Conservation (phyloP, 2,329 filamentous ascomycete species). For the Arthrobotrys sinensis region DNA sequence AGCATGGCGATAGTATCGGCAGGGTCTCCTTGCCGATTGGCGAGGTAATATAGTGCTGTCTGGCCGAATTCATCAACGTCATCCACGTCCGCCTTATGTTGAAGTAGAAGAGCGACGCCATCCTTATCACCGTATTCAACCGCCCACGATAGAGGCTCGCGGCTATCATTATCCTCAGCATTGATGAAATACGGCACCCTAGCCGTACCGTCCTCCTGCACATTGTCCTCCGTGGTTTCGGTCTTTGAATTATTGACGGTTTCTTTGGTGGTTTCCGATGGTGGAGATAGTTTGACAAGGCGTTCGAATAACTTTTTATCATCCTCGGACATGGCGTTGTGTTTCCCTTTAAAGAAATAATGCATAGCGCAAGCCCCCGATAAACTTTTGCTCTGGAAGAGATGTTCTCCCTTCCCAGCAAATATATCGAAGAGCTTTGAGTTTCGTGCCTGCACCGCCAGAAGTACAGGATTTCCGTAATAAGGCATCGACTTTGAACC, state of each 20-base stretch:
- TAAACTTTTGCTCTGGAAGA: background rate
- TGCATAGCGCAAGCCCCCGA: slow-evolving; percentile 2
- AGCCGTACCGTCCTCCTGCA: background rate
- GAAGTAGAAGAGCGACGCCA: background rate
- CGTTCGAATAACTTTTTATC: slow-evolving; percentile 4
- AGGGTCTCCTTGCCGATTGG: no score
- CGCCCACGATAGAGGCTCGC: slow-evolving; percentile 19
- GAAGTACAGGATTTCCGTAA: slow-evolving; percentile 16
- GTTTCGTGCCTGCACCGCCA: slow-evolving; percentile 21
- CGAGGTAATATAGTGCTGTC: background rate
- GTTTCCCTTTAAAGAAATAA: slow-evolving; percentile 13
- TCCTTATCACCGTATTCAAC: slow-evolving; percentile 1
- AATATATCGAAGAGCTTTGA: slow-evolving; percentile 15
- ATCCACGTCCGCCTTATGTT: background rate
- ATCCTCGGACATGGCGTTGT: background rate
- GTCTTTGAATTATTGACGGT: background rate
- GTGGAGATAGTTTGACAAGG: background rate
- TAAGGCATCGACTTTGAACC: background rate
- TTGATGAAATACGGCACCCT: slow-evolving; percentile 3
- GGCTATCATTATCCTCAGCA: slow-evolving; percentile 24
- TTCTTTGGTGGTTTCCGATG: background rate
- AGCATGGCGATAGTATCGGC: background rate
- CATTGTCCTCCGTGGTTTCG: background rate
- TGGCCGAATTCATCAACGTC: slow-evolving; percentile 3
- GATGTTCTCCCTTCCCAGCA: background rate